phyloP scores from a whole-genome alignment of 495 filamentous ascomycete species.

The Penicillium samsonianum region DNA sequence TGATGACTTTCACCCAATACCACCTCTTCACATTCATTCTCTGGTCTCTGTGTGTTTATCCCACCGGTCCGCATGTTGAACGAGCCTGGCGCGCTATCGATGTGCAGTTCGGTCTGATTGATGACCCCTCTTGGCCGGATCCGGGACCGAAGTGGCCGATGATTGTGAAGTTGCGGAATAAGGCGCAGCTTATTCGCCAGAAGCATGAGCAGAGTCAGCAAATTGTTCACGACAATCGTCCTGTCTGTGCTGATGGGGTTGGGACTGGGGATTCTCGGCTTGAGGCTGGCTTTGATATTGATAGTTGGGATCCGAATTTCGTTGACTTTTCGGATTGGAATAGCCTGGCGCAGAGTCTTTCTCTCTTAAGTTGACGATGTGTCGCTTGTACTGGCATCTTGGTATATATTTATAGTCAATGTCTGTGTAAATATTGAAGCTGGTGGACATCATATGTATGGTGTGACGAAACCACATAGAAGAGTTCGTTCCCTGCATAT shows the following conservation, averaged over 20 bases:
- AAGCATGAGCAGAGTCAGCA: slow-evolving; percentile 7
- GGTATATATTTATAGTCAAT: no score
- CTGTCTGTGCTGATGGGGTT: neutral
- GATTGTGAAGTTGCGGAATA: slow-evolving; percentile 25
- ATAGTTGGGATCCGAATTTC: slow-evolving; percentile 24
- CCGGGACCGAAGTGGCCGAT: slow-evolving; percentile 29
- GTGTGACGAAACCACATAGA: no score
- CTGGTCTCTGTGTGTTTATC: slow-evolving; percentile 36
- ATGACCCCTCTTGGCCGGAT: slow-evolving; percentile 20
- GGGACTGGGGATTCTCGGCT: neutral
- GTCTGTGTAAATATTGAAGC: no score
- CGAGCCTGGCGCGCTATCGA: slow-evolving; percentile 27
- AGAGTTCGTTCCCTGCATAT: no score
- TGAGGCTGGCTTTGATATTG: slow-evolving; percentile 18
- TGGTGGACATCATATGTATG: no score
- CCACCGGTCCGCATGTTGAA: slow-evolving; percentile 16
- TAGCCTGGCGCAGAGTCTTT: slow-evolving; percentile 24
- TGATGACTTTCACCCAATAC: slow-evolving; percentile 31
- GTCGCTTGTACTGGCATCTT: neutral
- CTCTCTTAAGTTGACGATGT: neutral
- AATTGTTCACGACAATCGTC: neutral
- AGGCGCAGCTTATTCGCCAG: slow-evolving; percentile 27
- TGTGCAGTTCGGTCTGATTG: slow-evolving; percentile 22
- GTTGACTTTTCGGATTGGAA: slow-evolving; percentile 28
- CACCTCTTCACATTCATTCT: slow-evolving; percentile 36